Conservation (phyloP, 2,329 filamentous ascomycete genomes). For the Mariannaea elegans region DNA sequence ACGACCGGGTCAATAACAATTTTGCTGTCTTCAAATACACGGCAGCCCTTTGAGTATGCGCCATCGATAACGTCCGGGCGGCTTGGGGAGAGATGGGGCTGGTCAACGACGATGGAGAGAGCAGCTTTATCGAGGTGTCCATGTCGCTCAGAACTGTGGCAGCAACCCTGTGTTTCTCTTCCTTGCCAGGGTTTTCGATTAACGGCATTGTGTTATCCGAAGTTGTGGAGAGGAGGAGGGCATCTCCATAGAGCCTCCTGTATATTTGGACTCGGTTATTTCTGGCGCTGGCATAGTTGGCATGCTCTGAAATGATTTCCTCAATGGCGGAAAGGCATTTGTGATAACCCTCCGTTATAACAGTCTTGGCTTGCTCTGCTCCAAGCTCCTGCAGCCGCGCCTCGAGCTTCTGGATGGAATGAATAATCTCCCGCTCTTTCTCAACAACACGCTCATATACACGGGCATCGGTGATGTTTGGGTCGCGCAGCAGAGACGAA, state of each 20-base stretch:
- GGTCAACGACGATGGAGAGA: slow-evolving; percentile 61
- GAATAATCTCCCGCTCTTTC: slow-evolving; percentile 63
- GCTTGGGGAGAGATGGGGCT: slow-evolving; percentile 69
- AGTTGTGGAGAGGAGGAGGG: slow-evolving; percentile 57
- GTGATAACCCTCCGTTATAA: slow-evolving; percentile 55
- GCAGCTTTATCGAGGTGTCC: slow-evolving; percentile 64
- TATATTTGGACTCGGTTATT: slow-evolving; percentile 79
- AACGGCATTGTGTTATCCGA: slow-evolving; percentile 52
- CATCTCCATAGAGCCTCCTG: slow-evolving; percentile 69
- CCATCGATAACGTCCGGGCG: slow-evolving; percentile 72
- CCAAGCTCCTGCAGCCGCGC: slow-evolving; percentile 57
- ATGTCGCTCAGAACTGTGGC: slow-evolving; percentile 61
- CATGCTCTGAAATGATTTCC: slow-evolving; percentile 64
- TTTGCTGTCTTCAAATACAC: slow-evolving; percentile 70
- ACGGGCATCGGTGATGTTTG: slow-evolving; percentile 60
- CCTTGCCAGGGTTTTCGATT: slow-evolving; percentile 46
- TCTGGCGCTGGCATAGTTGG: slow-evolving; percentile 75
- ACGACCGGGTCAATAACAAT: slow-evolving; percentile 47
- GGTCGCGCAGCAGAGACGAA: slow-evolving; percentile 63
- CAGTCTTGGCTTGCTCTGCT: slow-evolving; percentile 46
- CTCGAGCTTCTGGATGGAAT: slow-evolving; percentile 64
- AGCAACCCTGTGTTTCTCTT: slow-evolving; percentile 52
- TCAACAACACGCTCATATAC: slow-evolving; percentile 61
- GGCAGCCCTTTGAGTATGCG: slow-evolving; percentile 76
- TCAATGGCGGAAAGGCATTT: slow-evolving; percentile 60